A percentile compares a stretch with the other conserved stretches of the same genome.
phyloP scores from a whole-genome alignment of 129 eudicot species.

The Dittrichia graveolens region DNA sequence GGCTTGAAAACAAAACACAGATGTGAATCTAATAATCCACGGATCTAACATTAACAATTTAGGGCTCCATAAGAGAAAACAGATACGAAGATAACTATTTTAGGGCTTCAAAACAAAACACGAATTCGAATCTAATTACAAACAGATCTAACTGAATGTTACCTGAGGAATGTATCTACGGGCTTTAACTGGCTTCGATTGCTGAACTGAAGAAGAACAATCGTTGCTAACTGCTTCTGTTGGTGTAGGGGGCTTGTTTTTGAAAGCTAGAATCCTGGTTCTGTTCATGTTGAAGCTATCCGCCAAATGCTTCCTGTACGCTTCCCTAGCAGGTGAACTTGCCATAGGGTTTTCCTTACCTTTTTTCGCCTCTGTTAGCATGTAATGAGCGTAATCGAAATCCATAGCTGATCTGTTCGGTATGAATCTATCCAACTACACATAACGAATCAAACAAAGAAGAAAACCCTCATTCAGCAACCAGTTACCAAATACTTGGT shows the following conservation, averaged over 20 bases:
- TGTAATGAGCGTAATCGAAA: conserved; percentile 81
- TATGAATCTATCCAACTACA: conserved; percentile 91
- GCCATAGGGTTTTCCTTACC: conserved; percentile 80
- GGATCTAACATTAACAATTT: neutral
- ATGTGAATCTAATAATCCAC: neutral
- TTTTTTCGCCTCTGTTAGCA: conserved; percentile 78
- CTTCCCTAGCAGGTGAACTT: conserved; percentile 80
- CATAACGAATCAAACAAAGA: conserved; percentile 16
- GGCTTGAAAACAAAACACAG: neutral
- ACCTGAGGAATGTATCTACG: conserved; percentile 94
- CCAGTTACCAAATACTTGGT: neutral
- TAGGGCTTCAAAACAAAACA: neutral
- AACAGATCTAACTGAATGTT: neutral
- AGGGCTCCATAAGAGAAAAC: neutral
- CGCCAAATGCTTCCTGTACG: conserved; percentile 82
- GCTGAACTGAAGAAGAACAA: conserved; percentile 46
- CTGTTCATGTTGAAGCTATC: conserved; percentile 85
- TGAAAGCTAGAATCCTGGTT: conserved; percentile 86
- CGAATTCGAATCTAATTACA: neutral
- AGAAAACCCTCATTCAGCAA: neutral
- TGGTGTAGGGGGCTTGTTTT: conserved; percentile 88
- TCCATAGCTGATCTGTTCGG: conserved; percentile 97
- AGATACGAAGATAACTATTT: too few species aligned
- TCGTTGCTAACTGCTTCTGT: conserved; percentile 52
- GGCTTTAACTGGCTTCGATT: conserved; percentile 59